Evolutionary conservation across 2,329 filamentous ascomycete genomes (phyloP).

Genomic region (Fusarium continuum): DNA sequence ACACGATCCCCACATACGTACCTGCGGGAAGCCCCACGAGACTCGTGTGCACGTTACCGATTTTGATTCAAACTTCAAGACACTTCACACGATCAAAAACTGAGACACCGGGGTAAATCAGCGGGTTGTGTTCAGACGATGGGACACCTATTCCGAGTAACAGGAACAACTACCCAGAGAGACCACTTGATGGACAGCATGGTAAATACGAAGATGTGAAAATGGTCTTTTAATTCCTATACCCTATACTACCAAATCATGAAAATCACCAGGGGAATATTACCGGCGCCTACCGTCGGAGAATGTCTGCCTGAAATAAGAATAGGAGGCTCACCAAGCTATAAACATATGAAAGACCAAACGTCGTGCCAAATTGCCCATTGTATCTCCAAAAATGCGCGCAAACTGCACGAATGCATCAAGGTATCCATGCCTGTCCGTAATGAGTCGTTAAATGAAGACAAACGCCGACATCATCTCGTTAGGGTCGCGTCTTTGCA

Average conservation of each 20-base stretch:
- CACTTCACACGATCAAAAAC: not conserved
- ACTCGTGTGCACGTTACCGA: not conserved
- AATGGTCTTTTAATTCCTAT: slow-evolving; percentile 13
- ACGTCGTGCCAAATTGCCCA: slow-evolving; percentile 10
- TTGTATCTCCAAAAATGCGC: slow-evolving; percentile 28
- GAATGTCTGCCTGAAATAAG: slow-evolving; percentile 19
- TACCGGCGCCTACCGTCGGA: slow-evolving; percentile 18
- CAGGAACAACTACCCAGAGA: too few relatives aligned
- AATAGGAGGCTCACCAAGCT: slow-evolving; percentile 18
- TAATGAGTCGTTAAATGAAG: slow-evolving; percentile 16
- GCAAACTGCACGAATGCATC: slow-evolving; percentile 12
- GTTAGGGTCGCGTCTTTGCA: slow-evolving; percentile 19
- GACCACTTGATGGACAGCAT: too few relatives aligned
- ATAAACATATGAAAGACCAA: not conserved
- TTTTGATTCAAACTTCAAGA: not conserved
- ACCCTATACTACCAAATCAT: slow-evolving; percentile 8
- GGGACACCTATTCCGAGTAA: too few relatives aligned
- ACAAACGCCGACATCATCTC: slow-evolving; percentile 27
- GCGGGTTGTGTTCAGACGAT: not conserved
- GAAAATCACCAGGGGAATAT: slow-evolving; percentile 29
- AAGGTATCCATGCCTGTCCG: slow-evolving; percentile 7
- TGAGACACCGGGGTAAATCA: slow-evolving; percentile 1
- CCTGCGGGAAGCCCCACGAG: not conserved
- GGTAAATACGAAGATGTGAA: not conserved
- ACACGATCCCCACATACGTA: too few relatives aligned